Evolutionary conservation across 73 alveolate species (phyloP).

Genomic region (Paramecium primaurelia): DNA sequence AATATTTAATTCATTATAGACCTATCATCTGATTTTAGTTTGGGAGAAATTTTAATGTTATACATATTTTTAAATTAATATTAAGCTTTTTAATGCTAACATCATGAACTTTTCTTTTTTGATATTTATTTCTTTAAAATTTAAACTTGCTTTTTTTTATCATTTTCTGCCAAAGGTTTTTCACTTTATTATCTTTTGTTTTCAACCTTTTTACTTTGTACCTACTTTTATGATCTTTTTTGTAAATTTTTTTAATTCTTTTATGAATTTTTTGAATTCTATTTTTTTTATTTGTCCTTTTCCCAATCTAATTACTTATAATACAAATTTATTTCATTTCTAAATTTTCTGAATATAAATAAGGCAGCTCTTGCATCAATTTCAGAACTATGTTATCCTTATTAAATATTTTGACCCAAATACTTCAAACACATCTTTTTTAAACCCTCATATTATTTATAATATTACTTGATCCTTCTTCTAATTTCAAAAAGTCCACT

Average conservation of each 20-base stretch:
- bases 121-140: background rate
- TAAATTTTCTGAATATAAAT: conserved; percentile 64
- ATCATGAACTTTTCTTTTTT: background rate
- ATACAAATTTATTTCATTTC: conserved; percentile 46
- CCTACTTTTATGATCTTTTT: background rate
- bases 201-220: background rate
- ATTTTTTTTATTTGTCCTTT: background rate
- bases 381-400: conserved; percentile 77
- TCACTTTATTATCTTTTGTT: background rate
- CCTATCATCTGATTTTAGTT: conserved; percentile 21
- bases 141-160: background rate
- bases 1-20: conserved; percentile 32
- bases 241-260: background rate
- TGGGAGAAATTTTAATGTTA: conserved; percentile 4
- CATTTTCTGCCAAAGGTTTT: background rate
- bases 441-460: conserved; percentile 18
- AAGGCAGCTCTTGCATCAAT: conserved; percentile 82
- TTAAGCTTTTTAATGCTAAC: background rate
- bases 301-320: background rate
- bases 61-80: background rate
- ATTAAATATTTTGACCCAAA: conserved; percentile 63
- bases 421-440: conserved; percentile 62
- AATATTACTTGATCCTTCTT: conserved; percentile 56
- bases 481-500: conserved; percentile 56
- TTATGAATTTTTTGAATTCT: background rate